A percentile compares a stretch with the other conserved stretches of the same genome.
phyloP scores from a whole-genome alignment of 306 rosid species.

The Quillaja saponaria region DNA sequence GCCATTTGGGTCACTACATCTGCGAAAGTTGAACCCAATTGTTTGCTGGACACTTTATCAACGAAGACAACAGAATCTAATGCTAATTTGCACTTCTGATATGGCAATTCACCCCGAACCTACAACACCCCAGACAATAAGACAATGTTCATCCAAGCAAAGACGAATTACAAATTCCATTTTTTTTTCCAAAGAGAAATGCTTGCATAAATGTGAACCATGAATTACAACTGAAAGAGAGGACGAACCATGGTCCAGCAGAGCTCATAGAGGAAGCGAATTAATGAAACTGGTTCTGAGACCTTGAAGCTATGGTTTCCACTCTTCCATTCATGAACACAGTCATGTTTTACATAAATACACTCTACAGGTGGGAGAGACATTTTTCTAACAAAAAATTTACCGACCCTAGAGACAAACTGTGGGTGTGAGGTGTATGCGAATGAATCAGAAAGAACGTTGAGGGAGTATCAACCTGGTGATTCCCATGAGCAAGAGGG shows the following conservation, averaged over 20 bases:
- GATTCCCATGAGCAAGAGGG: no score
- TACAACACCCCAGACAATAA: slow-evolving; percentile 32
- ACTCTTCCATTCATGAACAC: slow-evolving; percentile 83
- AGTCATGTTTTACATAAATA: slow-evolving; percentile 58
- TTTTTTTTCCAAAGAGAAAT: neutral
- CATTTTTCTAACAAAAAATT: slow-evolving; percentile 38
- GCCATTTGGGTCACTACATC: slow-evolving; percentile 94
- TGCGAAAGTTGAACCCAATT: slow-evolving; percentile 76
- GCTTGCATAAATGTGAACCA: neutral
- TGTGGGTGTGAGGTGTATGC: no score
- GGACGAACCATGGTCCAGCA: slow-evolving; percentile 75
- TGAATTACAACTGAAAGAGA: neutral
- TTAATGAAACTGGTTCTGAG: slow-evolving; percentile 65
- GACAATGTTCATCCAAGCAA: neutral
- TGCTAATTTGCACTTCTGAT: slow-evolving; percentile 80
- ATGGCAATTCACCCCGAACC: slow-evolving; percentile 93
- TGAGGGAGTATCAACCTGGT: no score
- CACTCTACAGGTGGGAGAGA: slow-evolving; percentile 74
- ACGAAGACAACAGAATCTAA: slow-evolving; percentile 76
- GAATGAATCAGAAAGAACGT: no score
- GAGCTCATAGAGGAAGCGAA: slow-evolving; percentile 95
- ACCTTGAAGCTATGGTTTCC: slow-evolving; percentile 65
- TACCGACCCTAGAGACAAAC: no score
- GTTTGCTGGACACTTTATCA: slow-evolving; percentile 51
- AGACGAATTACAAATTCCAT: no score